Conservation (phyloP, 345 rosid genomes). For the Erucastrum elatum region DNA sequence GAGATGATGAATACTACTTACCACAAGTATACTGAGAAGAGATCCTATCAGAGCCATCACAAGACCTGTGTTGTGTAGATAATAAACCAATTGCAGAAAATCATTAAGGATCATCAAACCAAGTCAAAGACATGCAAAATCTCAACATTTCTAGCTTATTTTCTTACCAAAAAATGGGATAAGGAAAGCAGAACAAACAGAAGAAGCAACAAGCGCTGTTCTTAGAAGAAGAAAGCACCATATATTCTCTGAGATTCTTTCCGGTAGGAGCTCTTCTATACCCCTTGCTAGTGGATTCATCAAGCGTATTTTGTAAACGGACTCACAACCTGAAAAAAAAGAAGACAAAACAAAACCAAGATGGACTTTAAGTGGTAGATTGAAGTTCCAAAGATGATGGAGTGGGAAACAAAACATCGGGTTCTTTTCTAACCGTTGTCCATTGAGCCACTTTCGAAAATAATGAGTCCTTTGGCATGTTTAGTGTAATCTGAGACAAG, state of each 20-base stretch:
- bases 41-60: slow-evolving; percentile 92
- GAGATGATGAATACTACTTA: slow-evolving; percentile 35
- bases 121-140: background rate
- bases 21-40: slow-evolving; percentile 77
- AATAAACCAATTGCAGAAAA: background rate
- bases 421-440: slow-evolving; percentile 65
- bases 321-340: slow-evolving; percentile 61
- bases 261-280: slow-evolving; percentile 87
- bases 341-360: slow-evolving; percentile 18
- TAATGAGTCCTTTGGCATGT: slow-evolving; percentile 64
- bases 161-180: slow-evolving; percentile 82
- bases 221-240: slow-evolving; percentile 74
- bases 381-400: background rate
- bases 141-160: background rate
- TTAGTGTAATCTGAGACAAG: slow-evolving; percentile 87
- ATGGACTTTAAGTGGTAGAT: background rate
- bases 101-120: background rate
- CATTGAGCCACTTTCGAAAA: slow-evolving; percentile 74
- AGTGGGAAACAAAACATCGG: background rate
- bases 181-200: slow-evolving; percentile 78
- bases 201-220: slow-evolving; percentile 68
- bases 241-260: slow-evolving; percentile 45
- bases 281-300: slow-evolving; percentile 91
- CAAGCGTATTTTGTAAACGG: slow-evolving; percentile 91
- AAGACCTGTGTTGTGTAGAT: slow-evolving; percentile 47